A percentile compares a stretch with the other conserved stretches of the same genome.
Conservation (phyloP, 2,329 filamentous ascomycete genomes). For the Neurospora crassa region DNA sequence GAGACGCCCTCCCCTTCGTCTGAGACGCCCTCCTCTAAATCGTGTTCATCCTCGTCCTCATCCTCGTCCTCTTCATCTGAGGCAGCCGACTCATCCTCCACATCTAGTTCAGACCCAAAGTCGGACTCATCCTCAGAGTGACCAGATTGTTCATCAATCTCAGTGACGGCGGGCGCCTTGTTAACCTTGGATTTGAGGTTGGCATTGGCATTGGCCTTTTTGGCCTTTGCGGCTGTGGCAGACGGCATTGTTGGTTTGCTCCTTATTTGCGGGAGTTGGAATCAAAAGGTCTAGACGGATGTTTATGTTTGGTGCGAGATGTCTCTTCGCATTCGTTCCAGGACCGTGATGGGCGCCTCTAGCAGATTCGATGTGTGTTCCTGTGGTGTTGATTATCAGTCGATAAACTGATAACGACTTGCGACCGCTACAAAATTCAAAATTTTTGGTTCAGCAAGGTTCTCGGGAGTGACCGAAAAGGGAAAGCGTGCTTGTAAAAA, state of each 20-base stretch:
- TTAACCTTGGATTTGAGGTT: not conserved
- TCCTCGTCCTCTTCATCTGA: not conserved
- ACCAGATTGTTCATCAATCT: not conserved
- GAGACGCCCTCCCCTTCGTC: not conserved
- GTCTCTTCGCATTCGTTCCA: not conserved
- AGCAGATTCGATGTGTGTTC: not conserved
- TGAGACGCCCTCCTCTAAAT: not conserved
- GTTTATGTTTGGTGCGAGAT: not conserved
- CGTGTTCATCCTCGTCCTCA: not conserved
- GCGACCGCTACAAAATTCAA: not conserved
- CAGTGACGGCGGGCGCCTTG: not conserved
- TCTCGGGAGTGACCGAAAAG: not conserved
- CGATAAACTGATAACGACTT: not conserved
- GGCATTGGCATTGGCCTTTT: not conserved
- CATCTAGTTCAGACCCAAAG: not conserved
- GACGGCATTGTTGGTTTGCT: slow-evolving; percentile 1
- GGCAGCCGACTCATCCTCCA: not conserved
- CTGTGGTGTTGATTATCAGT: not conserved
- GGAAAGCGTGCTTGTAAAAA: not conserved
- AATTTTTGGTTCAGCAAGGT: not conserved
- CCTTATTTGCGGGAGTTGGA: not conserved
- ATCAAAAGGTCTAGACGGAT: too few species aligned
- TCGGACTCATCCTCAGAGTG: not conserved
- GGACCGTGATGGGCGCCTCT: not conserved
- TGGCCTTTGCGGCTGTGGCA: slow-evolving; percentile 1